Conservation (phyloP, 1,284 basidiomycete genomes). For the Sutorius eximius region DNA sequence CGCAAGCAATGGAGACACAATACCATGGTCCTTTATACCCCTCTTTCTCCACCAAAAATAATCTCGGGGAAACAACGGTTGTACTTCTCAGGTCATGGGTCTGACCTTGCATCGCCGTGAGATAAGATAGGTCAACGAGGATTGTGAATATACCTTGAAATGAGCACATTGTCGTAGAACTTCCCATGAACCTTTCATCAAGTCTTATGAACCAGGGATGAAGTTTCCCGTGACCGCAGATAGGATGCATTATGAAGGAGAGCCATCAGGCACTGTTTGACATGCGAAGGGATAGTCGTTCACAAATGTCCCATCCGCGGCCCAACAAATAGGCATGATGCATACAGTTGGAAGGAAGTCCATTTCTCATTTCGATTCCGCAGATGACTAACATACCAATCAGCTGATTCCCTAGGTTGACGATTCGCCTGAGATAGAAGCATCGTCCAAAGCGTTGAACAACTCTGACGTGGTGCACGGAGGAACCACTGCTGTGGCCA, state of each 20-base stretch:
- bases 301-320: too few relatives aligned
- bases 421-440: not conserved
- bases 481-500: not conserved
- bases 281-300: not conserved
- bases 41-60: not conserved
- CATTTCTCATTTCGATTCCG: not conserved
- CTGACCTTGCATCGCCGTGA: not conserved
- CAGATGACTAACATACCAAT: not conserved
- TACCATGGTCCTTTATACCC: constrained; percentile 1
- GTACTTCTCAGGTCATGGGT: constrained; percentile 3
- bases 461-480: not conserved
- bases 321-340: not conserved
- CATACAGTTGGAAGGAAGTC: not conserved
- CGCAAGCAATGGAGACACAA: not conserved
- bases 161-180: not conserved
- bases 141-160: not conserved
- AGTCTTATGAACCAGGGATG: not conserved
- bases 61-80: not conserved
- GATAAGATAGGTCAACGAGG: not conserved
- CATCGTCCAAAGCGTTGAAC: not conserved
- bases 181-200: not conserved
- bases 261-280: not conserved
- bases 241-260: not conserved
- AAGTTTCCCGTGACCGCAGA: not conserved
- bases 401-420: not conserved